These are phyloP conservation scores for Scenedesmus sp. DNA, from an alignment of 163 green algal genomes.

Conservation along the genomic window DNA sequence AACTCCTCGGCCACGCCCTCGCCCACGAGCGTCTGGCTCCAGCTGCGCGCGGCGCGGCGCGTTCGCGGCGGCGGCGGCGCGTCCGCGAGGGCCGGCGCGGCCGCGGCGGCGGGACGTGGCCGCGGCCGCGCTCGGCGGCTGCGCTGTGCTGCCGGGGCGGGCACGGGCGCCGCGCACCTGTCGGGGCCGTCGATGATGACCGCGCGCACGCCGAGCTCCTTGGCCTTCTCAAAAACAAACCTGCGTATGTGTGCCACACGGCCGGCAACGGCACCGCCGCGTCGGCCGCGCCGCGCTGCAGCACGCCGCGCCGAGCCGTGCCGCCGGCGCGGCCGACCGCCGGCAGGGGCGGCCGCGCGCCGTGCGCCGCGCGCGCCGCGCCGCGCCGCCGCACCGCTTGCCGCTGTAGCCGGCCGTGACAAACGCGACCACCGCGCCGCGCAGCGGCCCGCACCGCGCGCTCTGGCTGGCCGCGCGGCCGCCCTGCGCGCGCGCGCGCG, in stretches of 20 bases:
- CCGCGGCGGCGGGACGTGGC: no score
- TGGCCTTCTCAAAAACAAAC: conserved; percentile 64
- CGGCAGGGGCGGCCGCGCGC: no score
- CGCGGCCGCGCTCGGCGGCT: background rate
- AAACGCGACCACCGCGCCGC: conserved; percentile 64
- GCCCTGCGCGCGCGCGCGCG: no score
- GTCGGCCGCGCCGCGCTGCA: background rate
- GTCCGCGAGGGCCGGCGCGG: no score
- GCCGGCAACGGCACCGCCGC: no score
- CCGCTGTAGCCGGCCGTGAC: conserved; percentile 70
- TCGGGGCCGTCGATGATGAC: conserved; percentile 83
- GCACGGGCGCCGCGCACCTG: conserved; percentile 27
- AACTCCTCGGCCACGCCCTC: conserved; percentile 77
- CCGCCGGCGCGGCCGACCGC: no score
- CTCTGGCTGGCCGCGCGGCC: background rate
- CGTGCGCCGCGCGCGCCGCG: no score
- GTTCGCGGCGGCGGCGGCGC: no score
- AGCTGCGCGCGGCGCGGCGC: conserved; percentile 49
- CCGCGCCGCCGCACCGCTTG: conserved; percentile 34
- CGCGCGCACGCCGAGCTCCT: conserved; percentile 70
- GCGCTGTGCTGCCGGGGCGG: background rate
- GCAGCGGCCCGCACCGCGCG: background rate
- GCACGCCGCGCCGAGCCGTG: no score
- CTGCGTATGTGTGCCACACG: background rate
- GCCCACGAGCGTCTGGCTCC: conserved; percentile 61